phyloP scores from a whole-genome alignment of 192 early-diverging fungal genomes.

The Phycomyces blakesleeanus region DNA sequence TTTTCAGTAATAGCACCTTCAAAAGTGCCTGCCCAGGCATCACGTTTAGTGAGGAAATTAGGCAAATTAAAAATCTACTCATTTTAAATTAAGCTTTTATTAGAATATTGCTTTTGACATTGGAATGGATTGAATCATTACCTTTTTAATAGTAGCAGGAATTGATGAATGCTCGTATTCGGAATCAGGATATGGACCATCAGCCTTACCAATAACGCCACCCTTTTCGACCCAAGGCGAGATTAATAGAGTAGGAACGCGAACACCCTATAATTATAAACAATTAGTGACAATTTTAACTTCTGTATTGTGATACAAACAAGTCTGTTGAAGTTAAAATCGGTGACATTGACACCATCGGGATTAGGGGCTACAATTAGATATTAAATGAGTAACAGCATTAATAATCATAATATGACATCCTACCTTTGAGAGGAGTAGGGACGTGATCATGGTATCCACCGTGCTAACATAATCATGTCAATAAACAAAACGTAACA shows the following conservation, averaged over 20 bases:
- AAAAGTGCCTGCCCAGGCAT: constrained; percentile 25
- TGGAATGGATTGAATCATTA: neutral
- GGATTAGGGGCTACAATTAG: constrained; percentile 33
- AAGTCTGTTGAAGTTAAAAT: constrained; percentile 46
- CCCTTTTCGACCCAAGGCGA: constrained; percentile 45
- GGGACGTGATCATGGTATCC: constrained; percentile 45
- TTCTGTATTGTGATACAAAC: neutral
- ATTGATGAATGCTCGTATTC: constrained; percentile 49
- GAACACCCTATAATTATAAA: constrained; percentile 30
- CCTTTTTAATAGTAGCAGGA: constrained; percentile 41
- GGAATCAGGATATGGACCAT: constrained; percentile 28
- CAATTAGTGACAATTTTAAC: neutral
- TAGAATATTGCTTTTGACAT: too few relatives aligned
- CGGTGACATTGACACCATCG: constrained; percentile 27
- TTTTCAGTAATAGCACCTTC: constrained; percentile 15
- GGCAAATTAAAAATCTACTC: constrained; percentile 24
- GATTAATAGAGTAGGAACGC: constrained; percentile 47
- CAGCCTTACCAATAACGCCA: constrained; percentile 13
- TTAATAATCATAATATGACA: constrained; percentile 17
- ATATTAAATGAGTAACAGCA: constrained; percentile 34
- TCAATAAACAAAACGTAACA: too few relatives aligned
- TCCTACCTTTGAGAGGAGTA: constrained; percentile 39
- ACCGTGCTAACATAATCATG: neutral
- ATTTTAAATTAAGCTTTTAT: neutral
- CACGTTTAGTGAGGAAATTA: constrained; percentile 27